Percentiles rank a stretch among this genome's conserved stretches.
Evolutionary conservation across 1,284 basidiomycete species (phyloP).

Genomic region (Boletus mariae): DNA sequence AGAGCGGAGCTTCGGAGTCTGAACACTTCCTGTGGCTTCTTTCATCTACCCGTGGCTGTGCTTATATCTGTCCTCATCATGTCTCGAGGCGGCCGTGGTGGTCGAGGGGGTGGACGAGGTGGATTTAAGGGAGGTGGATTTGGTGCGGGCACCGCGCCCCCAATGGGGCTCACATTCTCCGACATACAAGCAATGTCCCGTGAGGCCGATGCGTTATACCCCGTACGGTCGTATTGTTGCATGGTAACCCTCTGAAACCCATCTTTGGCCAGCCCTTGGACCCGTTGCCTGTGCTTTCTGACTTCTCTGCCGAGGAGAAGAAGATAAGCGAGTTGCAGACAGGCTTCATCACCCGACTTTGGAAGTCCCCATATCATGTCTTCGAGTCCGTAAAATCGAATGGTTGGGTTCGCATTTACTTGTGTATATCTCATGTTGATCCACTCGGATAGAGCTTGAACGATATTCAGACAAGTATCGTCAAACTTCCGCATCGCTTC

Average conservation of each 20-base stretch:
- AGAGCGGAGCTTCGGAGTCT: conserved; percentile 28
- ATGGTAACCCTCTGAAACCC: conserved; percentile 16
- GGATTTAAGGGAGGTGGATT: conserved; percentile 55
- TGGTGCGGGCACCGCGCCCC: conserved; percentile 49
- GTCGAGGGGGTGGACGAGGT: conserved; percentile 54
- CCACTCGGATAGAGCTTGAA: conserved; percentile 49
- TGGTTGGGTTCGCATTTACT: conserved; percentile 37
- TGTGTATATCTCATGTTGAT: neutral
- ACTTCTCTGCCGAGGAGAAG: conserved; percentile 60
- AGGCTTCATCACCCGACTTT: conserved; percentile 60
- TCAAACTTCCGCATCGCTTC: conserved; percentile 54
- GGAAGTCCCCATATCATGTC: conserved; percentile 67
- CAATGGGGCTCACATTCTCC: conserved; percentile 75
- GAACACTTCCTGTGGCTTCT: conserved; percentile 3
- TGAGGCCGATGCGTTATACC: conserved; percentile 73
- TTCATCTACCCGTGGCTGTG: conserved; percentile 14
- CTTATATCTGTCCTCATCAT: conserved; percentile 23
- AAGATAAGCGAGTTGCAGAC: conserved; percentile 61
- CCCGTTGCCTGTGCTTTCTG: conserved; percentile 58
- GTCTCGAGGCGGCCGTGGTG: conserved; percentile 57
- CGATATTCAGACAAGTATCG: conserved; percentile 80
- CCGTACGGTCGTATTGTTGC: conserved; percentile 47
- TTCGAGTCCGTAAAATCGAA: conserved; percentile 65
- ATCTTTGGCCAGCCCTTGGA: conserved; percentile 48
- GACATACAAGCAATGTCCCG: conserved; percentile 72